Evolutionary conservation across 2,329 filamentous ascomycete species (phyloP), one percentile per base, ranked within the genome.

Genomic region (Penicillium sp.): DNA sequence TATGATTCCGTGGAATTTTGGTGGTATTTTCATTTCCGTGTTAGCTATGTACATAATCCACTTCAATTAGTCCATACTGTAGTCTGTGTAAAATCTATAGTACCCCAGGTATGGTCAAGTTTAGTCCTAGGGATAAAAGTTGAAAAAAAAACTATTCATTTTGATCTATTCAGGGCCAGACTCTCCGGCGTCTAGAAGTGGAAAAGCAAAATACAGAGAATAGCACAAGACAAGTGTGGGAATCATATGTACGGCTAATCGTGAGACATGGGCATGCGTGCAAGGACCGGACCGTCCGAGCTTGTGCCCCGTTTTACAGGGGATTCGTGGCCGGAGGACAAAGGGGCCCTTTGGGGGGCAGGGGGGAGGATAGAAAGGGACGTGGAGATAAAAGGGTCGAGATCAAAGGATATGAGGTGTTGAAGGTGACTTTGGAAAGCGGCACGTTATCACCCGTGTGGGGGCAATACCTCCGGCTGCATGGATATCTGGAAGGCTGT

Each of bases 201-300:
- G 22, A 27, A 38, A 38, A 25, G 22, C 39, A 24, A 16, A 27
- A 25, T 40, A 40, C 11, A 40, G 22, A 25, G 39, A 27, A 41
- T 56, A 52, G 45, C 24, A 54, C 56, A 58, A 28, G 44, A 51
- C 16, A 48, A 48, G n/a, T 51, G 16, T 54, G 46, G 53, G 48
- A 58, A 54, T 56, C 53, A 46, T 58, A 56, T 56, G 48, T 56
- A 51, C 53, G 28, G 36, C 22, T 36, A n/a, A 50, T 58, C 56
- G 48, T 58, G 36, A 54, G 40, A 48, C 50, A 45, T 52, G 39
- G 24, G 35, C 44, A 20, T 41, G 49, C 49, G 31, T 45, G 33
- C 42, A 30, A 31, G 31, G 20, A 41, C 8, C 24, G 39, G 28
- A 5, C 27, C 27, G 46, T 44, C 39, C 40, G 14, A 38, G 20